Percentiles rank a stretch among this genome's conserved stretches.
phyloP scores from a whole-genome alignment of 768 basidiomycete genomes.

The Leccinum uliginosum region DNA sequence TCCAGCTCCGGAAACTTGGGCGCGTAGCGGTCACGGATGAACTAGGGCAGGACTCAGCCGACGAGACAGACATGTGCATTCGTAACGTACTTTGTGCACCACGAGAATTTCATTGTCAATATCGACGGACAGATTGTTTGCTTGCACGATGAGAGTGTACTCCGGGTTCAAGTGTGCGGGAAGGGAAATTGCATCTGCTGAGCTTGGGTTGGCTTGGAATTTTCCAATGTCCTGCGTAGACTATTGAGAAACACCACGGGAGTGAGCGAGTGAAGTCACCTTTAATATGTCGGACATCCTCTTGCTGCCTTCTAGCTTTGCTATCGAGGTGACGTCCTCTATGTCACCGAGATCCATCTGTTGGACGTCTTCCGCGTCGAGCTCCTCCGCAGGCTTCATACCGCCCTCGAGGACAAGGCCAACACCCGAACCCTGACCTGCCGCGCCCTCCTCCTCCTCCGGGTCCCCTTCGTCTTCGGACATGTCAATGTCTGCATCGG shows the following conservation, averaged over 20 bases:
- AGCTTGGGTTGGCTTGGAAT: slow-evolving; percentile 75
- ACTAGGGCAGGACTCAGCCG: slow-evolving; percentile 42
- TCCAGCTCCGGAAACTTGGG: slow-evolving; percentile 96
- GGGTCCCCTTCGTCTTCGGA: slow-evolving; percentile 50
- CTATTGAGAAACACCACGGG: neutral
- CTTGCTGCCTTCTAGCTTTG: slow-evolving; percentile 85
- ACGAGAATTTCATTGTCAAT: slow-evolving; percentile 97
- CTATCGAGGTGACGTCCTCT: slow-evolving; percentile 83
- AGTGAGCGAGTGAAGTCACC: slow-evolving; percentile 36
- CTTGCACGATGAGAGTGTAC: slow-evolving; percentile 93
- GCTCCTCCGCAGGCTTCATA: slow-evolving; percentile 89
- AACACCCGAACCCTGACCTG: slow-evolving; percentile 40
- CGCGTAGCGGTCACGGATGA: slow-evolving; percentile 96
- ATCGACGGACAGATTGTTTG: slow-evolving; percentile 97
- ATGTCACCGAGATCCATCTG: slow-evolving; percentile 86
- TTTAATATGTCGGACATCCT: slow-evolving; percentile 83
- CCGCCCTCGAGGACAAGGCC: slow-evolving; percentile 81
- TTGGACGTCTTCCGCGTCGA: slow-evolving; percentile 91
- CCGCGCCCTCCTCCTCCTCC: slow-evolving; percentile 34
- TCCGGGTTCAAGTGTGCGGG: slow-evolving; percentile 90
- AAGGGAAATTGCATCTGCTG: slow-evolving; percentile 71
- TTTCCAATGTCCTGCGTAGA: slow-evolving; percentile 76
- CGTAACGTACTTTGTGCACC: slow-evolving; percentile 77
- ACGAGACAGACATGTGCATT: slow-evolving; percentile 1
- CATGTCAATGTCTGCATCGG: slow-evolving; percentile 49